Evolutionary conservation across 2,329 filamentous ascomycete species (phyloP).

Genomic region (Westerdykella sp.): DNA sequence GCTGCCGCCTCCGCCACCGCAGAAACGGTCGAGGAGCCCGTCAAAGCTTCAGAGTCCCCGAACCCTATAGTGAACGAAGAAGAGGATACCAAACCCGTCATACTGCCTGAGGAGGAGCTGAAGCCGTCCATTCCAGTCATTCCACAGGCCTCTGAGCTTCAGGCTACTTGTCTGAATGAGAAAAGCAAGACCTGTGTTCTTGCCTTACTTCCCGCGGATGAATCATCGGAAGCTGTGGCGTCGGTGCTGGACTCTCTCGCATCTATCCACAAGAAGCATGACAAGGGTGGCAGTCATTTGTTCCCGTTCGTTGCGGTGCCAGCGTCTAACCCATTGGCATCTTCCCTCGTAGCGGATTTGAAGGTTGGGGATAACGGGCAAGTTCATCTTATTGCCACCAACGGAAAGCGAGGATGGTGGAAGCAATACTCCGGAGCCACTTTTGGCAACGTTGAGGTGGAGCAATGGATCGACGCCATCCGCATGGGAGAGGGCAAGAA

Average conservation of each 20-base stretch:
- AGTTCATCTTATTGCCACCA: conserved; percentile 73
- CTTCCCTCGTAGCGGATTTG: conserved; percentile 55
- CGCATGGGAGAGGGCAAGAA: conserved; percentile 81
- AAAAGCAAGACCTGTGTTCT: conserved; percentile 81
- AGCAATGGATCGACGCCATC: conserved; percentile 86
- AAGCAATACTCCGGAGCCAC: conserved; percentile 58
- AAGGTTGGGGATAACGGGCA: conserved; percentile 49
- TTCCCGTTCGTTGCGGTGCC: conserved; percentile 82
- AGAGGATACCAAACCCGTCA: conserved; percentile 43
- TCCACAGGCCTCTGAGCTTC: conserved; percentile 56
- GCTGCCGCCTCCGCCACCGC: conserved; percentile 45
- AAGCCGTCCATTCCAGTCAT: conserved; percentile 60
- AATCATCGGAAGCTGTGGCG: conserved; percentile 44
- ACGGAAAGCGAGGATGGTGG: conserved; percentile 83
- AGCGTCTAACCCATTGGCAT: conserved; percentile 52
- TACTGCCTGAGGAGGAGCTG: conserved; percentile 49
- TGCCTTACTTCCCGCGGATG: conserved; percentile 41
- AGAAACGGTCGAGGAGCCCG: conserved; percentile 44
- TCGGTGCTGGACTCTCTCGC: conserved; percentile 55
- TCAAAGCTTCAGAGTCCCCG: conserved; percentile 50
- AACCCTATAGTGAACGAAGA: conserved; percentile 44
- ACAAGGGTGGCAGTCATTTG: conserved; percentile 57
- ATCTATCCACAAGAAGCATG: conserved; percentile 70
- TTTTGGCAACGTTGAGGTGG: conserved; percentile 58
- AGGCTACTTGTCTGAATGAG: conserved; percentile 63